Percentiles rank a stretch among this genome's conserved stretches.
These are phyloP conservation scores for Fonsecaea monophora DNA, from an alignment of 2,329 filamentous ascomycete genomes.

Conservation along the genomic window DNA sequence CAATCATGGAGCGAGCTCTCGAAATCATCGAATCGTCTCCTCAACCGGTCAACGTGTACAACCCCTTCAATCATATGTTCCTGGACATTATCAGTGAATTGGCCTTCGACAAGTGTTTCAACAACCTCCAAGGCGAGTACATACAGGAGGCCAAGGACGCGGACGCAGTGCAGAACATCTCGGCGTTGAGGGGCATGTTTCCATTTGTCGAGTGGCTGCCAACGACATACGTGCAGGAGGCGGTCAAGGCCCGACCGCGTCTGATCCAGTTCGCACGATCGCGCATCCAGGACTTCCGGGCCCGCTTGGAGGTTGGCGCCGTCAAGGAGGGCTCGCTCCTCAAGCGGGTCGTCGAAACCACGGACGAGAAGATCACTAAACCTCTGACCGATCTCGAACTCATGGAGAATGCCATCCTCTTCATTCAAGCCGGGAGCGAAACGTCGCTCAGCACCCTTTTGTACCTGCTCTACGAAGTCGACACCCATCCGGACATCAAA, in stretches of 20 bases:
- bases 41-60: conserved; percentile 22
- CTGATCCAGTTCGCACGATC: conserved; percentile 26
- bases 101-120: conserved; percentile 25
- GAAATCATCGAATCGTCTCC: conserved; percentile 16
- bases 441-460: conserved; percentile 58
- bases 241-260: conserved; percentile 10
- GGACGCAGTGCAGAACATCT: conserved; percentile 23
- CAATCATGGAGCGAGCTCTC: conserved; percentile 14
- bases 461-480: conserved; percentile 47
- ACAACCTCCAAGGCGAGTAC: conserved; percentile 18
- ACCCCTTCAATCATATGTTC: conserved; percentile 18
- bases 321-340: conserved; percentile 19
- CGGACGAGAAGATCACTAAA: conserved; percentile 15
- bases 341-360: conserved; percentile 24
- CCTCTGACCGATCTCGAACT: conserved; percentile 13
- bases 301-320: conserved; percentile 11
- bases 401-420: conserved; percentile 26
- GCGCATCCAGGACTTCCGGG: conserved; percentile 10
- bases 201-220: conserved; percentile 25
- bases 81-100: conserved; percentile 26
- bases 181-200: conserved; percentile 22
- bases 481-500: conserved; percentile 48
- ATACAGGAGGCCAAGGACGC: conserved; percentile 14
- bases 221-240: conserved; percentile 23
- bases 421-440: conserved; percentile 58